Conservation (phyloP, 108 stramenopile genomes). For the Aurantiochytrium sp. region DNA sequence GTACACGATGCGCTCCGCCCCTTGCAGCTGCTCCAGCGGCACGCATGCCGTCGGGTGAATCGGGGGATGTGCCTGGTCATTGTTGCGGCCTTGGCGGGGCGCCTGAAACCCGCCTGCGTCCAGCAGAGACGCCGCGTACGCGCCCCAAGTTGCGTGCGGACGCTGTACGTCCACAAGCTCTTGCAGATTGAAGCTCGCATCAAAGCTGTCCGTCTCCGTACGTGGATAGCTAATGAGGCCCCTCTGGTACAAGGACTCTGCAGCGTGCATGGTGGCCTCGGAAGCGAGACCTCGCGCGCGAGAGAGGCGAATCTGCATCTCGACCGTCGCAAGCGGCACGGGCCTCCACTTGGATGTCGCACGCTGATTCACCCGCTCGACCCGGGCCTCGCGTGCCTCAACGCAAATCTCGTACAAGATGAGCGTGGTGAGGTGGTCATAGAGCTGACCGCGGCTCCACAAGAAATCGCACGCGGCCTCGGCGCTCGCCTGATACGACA, state of each 20-base stretch:
- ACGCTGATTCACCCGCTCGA: slow-evolving; percentile 64
- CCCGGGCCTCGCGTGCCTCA: slow-evolving; percentile 71
- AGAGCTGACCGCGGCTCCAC: slow-evolving; percentile 83
- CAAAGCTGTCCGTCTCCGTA: slow-evolving; percentile 93
- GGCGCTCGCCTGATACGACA: slow-evolving; percentile 30
- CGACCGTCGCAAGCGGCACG: slow-evolving; percentile 88
- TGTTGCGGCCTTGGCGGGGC: slow-evolving; percentile 64
- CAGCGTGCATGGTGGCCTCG: slow-evolving; percentile 84
- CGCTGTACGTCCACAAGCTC: slow-evolving; percentile 59
- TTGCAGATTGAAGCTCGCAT: slow-evolving; percentile 76
- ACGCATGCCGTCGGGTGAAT: slow-evolving; percentile 94
- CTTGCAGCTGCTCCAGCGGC: slow-evolving; percentile 68
- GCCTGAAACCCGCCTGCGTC: slow-evolving; percentile 34
- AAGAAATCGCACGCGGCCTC: slow-evolving; percentile 48
- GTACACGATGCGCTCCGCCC: slow-evolving; percentile 71
- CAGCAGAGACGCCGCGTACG: slow-evolving; percentile 47
- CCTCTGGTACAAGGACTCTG: slow-evolving; percentile 85
- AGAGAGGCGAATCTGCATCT: slow-evolving; percentile 89
- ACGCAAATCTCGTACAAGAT: slow-evolving; percentile 78
- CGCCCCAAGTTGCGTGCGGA: slow-evolving; percentile 52
- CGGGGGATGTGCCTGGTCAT: slow-evolving; percentile 97
- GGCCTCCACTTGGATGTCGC: slow-evolving; percentile 73
- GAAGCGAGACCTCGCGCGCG: slow-evolving; percentile 77
- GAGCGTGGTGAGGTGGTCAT: slow-evolving; percentile 68
- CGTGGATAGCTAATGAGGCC: slow-evolving; percentile 92